Evolutionary conservation across 2,329 filamentous ascomycete species (phyloP).

Genomic region (Penicillium palitans): DNA sequence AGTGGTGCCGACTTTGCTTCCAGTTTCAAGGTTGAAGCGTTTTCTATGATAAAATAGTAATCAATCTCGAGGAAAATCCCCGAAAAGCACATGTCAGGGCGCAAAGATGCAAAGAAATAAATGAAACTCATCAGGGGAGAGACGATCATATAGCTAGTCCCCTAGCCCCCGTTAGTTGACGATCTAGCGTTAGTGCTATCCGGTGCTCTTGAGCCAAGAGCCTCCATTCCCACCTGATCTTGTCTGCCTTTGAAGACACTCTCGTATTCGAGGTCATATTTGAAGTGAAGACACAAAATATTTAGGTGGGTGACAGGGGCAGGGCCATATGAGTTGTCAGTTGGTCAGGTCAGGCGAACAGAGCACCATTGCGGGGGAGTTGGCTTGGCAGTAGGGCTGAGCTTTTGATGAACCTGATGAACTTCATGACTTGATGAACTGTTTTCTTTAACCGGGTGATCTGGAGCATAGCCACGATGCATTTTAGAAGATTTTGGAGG

Average conservation of each 20-base stretch:
- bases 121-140: conserved; percentile 18
- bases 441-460: neutral
- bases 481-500: neutral
- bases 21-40: neutral
- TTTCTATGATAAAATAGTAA: neutral
- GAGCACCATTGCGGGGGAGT: conserved; percentile 1
- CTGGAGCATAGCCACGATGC: neutral
- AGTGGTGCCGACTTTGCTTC: neutral
- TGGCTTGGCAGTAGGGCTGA: conserved; percentile 11
- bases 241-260: neutral
- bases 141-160: conserved; percentile 24
- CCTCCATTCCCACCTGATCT: conserved; percentile 17
- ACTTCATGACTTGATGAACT: neutral
- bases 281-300: neutral
- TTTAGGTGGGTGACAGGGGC: conserved; percentile 8
- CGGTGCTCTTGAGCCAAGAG: conserved; percentile 5
- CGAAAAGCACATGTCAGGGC: conserved; percentile 6
- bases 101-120: neutral
- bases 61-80: neutral
- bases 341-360: conserved; percentile 24
- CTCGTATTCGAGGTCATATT: conserved; percentile 6
- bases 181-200: conserved; percentile 22
- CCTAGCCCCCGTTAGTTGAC: conserved; percentile 6
- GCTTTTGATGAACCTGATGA: neutral
- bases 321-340: conserved; percentile 12